Conservation (phyloP, 176 grass and related monocot species). For the Oryza glaberrima region DNA sequence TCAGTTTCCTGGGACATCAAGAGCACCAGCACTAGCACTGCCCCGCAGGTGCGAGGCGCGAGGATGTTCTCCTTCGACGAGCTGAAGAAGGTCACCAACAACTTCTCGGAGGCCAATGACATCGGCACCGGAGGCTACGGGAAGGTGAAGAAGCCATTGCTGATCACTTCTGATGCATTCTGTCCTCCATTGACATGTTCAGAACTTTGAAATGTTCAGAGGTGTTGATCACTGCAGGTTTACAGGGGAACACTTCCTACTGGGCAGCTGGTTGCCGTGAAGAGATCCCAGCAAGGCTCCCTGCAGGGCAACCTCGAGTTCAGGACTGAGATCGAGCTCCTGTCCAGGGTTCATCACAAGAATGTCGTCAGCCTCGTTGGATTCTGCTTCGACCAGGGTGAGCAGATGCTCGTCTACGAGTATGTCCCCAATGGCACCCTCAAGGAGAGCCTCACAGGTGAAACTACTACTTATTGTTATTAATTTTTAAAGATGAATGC, state of each 20-base stretch:
- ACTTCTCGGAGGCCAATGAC: slow-evolving; percentile 63
- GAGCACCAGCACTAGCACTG: slow-evolving; percentile 51
- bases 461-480: neutral
- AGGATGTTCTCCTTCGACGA: slow-evolving; percentile 72
- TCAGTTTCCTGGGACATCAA: slow-evolving; percentile 72
- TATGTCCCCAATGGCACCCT: slow-evolving; percentile 85
- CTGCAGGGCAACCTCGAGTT: slow-evolving; percentile 75
- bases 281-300: slow-evolving; percentile 67
- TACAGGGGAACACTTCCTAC: slow-evolving; percentile 62
- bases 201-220: neutral
- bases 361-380: slow-evolving; percentile 85
- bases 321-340: slow-evolving; percentile 79
- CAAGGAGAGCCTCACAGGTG: slow-evolving; percentile 79
- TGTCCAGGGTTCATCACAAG: slow-evolving; percentile 82
- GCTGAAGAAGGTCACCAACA: slow-evolving; percentile 70
- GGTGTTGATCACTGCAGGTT: slow-evolving; percentile 46
- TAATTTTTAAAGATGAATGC: neutral
- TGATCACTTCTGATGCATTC: neutral
- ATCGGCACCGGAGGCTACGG: slow-evolving; percentile 76
- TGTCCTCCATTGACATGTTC: neutral
- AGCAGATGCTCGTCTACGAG: slow-evolving; percentile 85
- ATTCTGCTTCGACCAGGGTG: slow-evolving; percentile 78
- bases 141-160: slow-evolving; percentile 45
- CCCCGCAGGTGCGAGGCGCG: slow-evolving; percentile 70
- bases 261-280: slow-evolving; percentile 77